Evolutionary conservation across 106 monocot genomes (phyloP), one percentile per base, ranked within the genome.

Genomic region (Acorus gramineus): DNA sequence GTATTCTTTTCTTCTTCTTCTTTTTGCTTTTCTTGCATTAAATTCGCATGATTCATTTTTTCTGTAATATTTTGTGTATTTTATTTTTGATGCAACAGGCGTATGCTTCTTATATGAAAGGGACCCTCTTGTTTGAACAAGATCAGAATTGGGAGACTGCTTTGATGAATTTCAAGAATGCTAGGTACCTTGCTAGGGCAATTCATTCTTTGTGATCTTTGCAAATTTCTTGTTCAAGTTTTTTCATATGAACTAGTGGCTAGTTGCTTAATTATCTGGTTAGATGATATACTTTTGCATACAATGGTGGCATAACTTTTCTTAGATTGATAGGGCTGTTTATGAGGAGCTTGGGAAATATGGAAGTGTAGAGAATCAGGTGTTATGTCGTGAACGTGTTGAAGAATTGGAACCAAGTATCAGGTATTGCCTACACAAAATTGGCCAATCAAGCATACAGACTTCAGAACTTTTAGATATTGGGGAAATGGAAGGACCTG

Each of bases 61-160:
- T 28, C n/a, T 28, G 28, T 28, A 28, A 28, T 28, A 28, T 0
- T 28, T 0, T 28, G 28, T 28, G n/a, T n/a, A n/a, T n/a, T n/a
- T n/a, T n/a, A 28, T 28, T 28, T 28, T 28, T 28, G 0, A 28
- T 28, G 28, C 28, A 28, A 28, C 83, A 96, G 95, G 96, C 96
- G 71, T 98, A 98, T 88, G 91, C 91, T 10, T 85, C 85, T 59
- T 92, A 98, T 55, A 98, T 98, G 96, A 98, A 83, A 76, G 96
- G 96, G 10, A 88, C 91, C 52, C 63, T 91, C 47, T 76, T 98
- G 60, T 98, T 98, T 78, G 96, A 98, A 69, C 87, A 81, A 85
- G 96, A 98, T 79, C 79, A 91, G 67, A 85, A 88, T 54, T 91
- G 91, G 91, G 80, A 84, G 60, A 64, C 82, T 67, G 83, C 96